Conservation (phyloP, 1,284 basidiomycete species). For the Lentinus polychrous region DNA sequence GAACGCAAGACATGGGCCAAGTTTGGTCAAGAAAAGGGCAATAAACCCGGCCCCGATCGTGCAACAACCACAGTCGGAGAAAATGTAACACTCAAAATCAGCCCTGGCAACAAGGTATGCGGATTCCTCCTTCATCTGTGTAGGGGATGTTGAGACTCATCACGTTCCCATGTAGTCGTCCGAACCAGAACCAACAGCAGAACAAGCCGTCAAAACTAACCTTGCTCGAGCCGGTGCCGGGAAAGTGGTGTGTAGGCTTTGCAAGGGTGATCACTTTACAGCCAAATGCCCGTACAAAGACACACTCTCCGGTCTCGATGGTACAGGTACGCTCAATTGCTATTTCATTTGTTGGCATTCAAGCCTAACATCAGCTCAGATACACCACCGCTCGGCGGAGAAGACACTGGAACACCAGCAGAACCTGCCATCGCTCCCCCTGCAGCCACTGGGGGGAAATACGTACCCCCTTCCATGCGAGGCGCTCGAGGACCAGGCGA, state of each 20-base stretch:
- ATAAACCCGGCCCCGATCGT: slow-evolving; percentile 83
- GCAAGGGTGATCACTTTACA: slow-evolving; percentile 97
- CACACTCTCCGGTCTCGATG: slow-evolving; percentile 75
- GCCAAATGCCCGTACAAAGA: slow-evolving; percentile 99
- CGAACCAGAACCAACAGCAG: slow-evolving; percentile 66
- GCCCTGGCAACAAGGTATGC: slow-evolving; percentile 76
- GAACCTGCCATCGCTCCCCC: slow-evolving; percentile 36
- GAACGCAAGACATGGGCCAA: slow-evolving; percentile 92
- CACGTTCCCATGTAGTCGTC: slow-evolving; percentile 28
- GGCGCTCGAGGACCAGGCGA: slow-evolving; percentile 72
- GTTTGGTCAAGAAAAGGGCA: slow-evolving; percentile 91
- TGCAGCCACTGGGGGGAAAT: slow-evolving; percentile 60
- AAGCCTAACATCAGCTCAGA: slow-evolving; percentile 21
- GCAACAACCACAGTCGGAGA: slow-evolving; percentile 97
- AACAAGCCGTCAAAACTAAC: slow-evolving; percentile 65
- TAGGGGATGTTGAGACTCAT: background rate
- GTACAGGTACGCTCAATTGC: slow-evolving; percentile 33
- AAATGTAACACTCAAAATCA: slow-evolving; percentile 80
- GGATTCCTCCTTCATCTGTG: background rate
- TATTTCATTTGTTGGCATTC: slow-evolving; percentile 10
- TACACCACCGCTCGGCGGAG: slow-evolving; percentile 49
- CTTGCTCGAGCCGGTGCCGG: slow-evolving; percentile 72
- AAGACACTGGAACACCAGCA: slow-evolving; percentile 34
- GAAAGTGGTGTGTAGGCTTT: slow-evolving; percentile 90
- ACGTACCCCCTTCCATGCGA: slow-evolving; percentile 90